A percentile compares a stretch with the other conserved stretches of the same genome.
phyloP scores from a whole-genome alignment of 1,284 basidiomycete genomes.

The Cryptococcus amylolentus region DNA sequence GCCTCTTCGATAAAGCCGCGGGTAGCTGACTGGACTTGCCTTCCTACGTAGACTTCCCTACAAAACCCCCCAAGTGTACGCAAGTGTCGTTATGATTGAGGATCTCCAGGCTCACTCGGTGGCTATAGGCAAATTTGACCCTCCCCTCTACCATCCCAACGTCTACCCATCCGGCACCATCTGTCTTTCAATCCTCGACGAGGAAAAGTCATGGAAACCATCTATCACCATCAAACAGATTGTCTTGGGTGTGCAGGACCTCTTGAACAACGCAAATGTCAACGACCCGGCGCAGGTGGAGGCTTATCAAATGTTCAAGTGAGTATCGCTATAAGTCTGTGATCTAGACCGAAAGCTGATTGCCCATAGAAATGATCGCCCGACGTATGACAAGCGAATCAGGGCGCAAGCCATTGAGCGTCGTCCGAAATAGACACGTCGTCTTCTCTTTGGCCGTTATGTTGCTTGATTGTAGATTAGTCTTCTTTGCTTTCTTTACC shows the following conservation, averaged over 20 bases:
- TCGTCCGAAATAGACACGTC: slow-evolving; percentile 23
- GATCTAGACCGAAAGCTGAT: background rate
- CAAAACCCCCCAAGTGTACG: slow-evolving; percentile 50
- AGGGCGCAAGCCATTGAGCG: slow-evolving; percentile 80
- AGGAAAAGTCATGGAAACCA: slow-evolving; percentile 99
- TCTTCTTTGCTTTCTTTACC: too few species aligned
- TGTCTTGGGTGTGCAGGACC: slow-evolving; percentile 88
- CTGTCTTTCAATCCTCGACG: slow-evolving; percentile 95
- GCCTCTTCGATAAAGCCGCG: background rate
- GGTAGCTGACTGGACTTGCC: too few species aligned
- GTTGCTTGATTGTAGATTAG: too few species aligned
- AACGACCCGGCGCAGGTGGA: slow-evolving; percentile 95
- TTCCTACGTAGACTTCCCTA: slow-evolving; percentile 43
- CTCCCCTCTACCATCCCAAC: slow-evolving; percentile 96
- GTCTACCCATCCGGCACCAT: slow-evolving; percentile 99
- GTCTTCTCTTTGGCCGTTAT: too few species aligned
- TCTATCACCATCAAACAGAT: slow-evolving; percentile 99
- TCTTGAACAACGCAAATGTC: slow-evolving; percentile 90
- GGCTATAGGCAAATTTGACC: slow-evolving; percentile 84
- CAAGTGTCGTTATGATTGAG: background rate
- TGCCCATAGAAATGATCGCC: slow-evolving; percentile 71
- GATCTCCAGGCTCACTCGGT: background rate
- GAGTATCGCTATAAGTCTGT: slow-evolving; percentile 34
- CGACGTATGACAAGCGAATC: slow-evolving; percentile 79
- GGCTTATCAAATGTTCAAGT: slow-evolving; percentile 98